Conservation (phyloP, 1,139 yeast species). For the Pichia sp. region DNA sequence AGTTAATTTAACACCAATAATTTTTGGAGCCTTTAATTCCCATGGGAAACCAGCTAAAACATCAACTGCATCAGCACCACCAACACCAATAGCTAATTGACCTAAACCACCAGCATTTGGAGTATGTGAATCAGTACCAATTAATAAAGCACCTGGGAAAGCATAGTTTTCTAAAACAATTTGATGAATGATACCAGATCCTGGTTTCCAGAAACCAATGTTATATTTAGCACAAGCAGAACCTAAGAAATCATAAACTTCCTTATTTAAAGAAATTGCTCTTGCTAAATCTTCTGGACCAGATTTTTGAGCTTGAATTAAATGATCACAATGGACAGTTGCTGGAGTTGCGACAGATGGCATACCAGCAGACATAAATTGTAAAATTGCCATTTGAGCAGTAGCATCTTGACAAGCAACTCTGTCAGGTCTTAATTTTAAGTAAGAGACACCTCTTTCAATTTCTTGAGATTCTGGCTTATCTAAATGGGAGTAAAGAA, state of each 20-base stretch:
- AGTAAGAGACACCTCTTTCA: slow-evolving; percentile 92
- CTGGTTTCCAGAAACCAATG: slow-evolving; percentile 99
- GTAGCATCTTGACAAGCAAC: slow-evolving; percentile 99
- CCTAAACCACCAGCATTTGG: slow-evolving; percentile 99
- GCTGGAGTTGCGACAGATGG: slow-evolving; percentile 94
- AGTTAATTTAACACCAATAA: slow-evolving; percentile 92
- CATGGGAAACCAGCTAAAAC: slow-evolving; percentile 93
- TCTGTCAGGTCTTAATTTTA: slow-evolving; percentile 97
- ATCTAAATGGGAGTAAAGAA: slow-evolving; percentile 92
- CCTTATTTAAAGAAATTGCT: slow-evolving; percentile 90
- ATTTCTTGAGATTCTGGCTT: slow-evolving; percentile 94
- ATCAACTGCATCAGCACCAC: slow-evolving; percentile 99
- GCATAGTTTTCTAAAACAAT: slow-evolving; percentile 96
- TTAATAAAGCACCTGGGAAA: slow-evolving; percentile 94
- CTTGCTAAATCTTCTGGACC: slow-evolving; percentile 89
- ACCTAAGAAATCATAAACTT: slow-evolving; percentile 92
- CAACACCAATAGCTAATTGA: slow-evolving; percentile 98
- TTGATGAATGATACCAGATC: slow-evolving; percentile 98
- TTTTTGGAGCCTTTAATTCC: slow-evolving; percentile 99
- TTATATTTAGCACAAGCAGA: slow-evolving; percentile 95
- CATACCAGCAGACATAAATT: slow-evolving; percentile 96
- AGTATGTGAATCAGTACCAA: slow-evolving; percentile 98
- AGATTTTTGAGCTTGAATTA: slow-evolving; percentile 96
- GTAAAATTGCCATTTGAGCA: slow-evolving; percentile 98
- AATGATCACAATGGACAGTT: slow-evolving; percentile 98